phyloP scores from a whole-genome alignment of 805 yeast genomes.

The Wickerhamomyces mucosus region DNA sequence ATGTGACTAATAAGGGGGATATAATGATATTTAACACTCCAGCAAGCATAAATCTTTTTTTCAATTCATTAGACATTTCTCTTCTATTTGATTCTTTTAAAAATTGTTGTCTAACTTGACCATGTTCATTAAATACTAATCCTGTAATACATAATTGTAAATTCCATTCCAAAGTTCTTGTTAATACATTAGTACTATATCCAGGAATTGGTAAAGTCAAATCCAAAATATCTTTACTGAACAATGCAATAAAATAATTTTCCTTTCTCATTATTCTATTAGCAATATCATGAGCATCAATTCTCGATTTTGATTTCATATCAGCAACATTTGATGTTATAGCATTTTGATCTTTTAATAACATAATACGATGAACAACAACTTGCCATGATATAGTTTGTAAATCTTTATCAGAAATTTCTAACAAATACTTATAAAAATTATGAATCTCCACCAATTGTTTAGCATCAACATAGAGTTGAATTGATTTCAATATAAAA shows the following conservation, averaged over 20 bases:
- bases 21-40: constrained; percentile 75
- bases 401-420: constrained; percentile 69
- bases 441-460: constrained; percentile 65
- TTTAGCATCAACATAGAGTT: constrained; percentile 52
- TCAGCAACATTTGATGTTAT: constrained; percentile 39
- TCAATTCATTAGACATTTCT: constrained; percentile 56
- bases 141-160: constrained; percentile 81
- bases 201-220: constrained; percentile 49
- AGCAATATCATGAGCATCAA: constrained; percentile 91
- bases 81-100: constrained; percentile 64
- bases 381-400: constrained; percentile 92
- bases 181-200: constrained; percentile 37
- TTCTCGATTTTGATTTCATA: constrained; percentile 57
- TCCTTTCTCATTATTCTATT: constrained; percentile 94
- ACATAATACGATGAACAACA: constrained; percentile 67
- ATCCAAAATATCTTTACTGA: constrained; percentile 68
- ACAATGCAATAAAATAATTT: constrained; percentile 83
- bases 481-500: constrained; percentile 41
- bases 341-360: constrained; percentile 73
- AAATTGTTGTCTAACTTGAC: constrained; percentile 67
- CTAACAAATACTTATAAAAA: constrained; percentile 65
- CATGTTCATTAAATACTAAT: constrained; percentile 72
- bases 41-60: constrained; percentile 76
- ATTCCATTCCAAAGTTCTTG: constrained; percentile 93
- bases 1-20: constrained; percentile 79